Base-by-base conservation (phyloP, 257 asterid species). In the Cinchona pubescens region DNA sequence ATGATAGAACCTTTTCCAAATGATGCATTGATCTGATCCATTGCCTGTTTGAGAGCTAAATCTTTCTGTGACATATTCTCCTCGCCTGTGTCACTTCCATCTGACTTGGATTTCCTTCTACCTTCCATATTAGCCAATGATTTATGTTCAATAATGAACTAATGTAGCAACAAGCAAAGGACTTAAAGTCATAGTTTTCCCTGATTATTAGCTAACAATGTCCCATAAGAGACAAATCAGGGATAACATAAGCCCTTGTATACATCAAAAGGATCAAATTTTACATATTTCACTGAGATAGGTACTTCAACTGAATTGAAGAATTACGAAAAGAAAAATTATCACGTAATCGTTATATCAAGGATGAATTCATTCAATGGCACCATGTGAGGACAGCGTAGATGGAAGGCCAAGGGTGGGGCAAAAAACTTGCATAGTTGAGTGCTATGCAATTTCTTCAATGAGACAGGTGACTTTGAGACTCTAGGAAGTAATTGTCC, bases 1-100 rank as follows among this genome's bases (percentile, higher is more conserved):
- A 95, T 92, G 53, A 92, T 92, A 72, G 99, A 87, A 77, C 98
- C 99, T 84, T 92, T 90, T 48, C 98, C 98, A 77, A 90, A 92
- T 37, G 97, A 84, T 18, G 90, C 21, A 23, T 90, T 88, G 61
- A 95, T 95, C 86, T 91, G 97, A 82, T 95, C 96, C 71, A 95
- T 42, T 35, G 99, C 97, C 69, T 87, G 90, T 82, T 91, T 85
- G 74, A 95, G 85, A 8, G 97, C 99, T 80, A 92, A 84, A 76
- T 95, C 99, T 85, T 95, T 95, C 88, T 91, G 87, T 83, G 99
- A 90, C 90, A 92, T 56, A 82, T 85, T 85, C 84, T 91, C 98
- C 46, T 95, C 98, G 10, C 97, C 97, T 42, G 96, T 85, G 80
- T 95, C 99, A 75, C 88, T 88, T 64, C 86, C 38, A 55, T 86